Percentiles rank a stretch among this genome's conserved stretches.
phyloP scores from a whole-genome alignment of 257 asterid species.

The Rubia yunnanensis region DNA sequence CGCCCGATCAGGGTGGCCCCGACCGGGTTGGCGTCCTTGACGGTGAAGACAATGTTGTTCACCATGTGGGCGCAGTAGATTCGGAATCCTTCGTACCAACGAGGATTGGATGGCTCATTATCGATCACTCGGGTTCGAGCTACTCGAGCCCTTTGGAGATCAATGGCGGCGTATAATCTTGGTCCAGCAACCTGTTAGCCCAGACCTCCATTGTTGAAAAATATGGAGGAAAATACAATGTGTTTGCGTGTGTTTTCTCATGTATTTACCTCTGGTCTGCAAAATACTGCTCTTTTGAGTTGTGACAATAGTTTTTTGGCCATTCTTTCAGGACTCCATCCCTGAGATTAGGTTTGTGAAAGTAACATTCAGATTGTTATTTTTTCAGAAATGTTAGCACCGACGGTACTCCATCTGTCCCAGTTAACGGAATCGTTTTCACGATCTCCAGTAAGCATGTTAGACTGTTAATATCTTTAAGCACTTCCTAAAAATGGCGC shows the following conservation, averaged over 20 bases:
- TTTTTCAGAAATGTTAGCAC: too few relatives aligned
- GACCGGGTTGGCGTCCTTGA: conserved; percentile 48
- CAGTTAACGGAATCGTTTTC: too few relatives aligned
- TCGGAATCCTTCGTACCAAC: conserved; percentile 55
- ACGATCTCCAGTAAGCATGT: too few relatives aligned
- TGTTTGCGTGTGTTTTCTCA: too few relatives aligned
- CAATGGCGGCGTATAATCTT: conserved; percentile 62
- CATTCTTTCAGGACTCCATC: conserved; percentile 25
- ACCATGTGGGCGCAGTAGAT: conserved; percentile 66
- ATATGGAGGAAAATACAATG: neutral
- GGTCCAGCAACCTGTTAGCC: conserved; percentile 42
- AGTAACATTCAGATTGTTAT: too few relatives aligned
- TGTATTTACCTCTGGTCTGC: conserved; percentile 44
- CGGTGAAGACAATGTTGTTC: conserved; percentile 53
- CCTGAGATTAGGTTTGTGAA: conserved; percentile 23
- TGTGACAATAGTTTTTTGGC: conserved; percentile 31
- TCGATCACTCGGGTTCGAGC: conserved; percentile 50
- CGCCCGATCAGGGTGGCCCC: conserved; percentile 81
- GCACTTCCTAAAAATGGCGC: too few relatives aligned
- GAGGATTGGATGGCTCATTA: conserved; percentile 48
- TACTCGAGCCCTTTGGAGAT: conserved; percentile 59
- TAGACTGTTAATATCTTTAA: too few relatives aligned
- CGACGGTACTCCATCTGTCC: too few relatives aligned
- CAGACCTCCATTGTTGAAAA: neutral
- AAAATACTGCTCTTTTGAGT: conserved; percentile 39